A percentile compares a stretch with the other conserved stretches of the same genome.
phyloP scores from a whole-genome alignment of 345 rosid genomes.

The Bruguiera parviflora region DNA sequence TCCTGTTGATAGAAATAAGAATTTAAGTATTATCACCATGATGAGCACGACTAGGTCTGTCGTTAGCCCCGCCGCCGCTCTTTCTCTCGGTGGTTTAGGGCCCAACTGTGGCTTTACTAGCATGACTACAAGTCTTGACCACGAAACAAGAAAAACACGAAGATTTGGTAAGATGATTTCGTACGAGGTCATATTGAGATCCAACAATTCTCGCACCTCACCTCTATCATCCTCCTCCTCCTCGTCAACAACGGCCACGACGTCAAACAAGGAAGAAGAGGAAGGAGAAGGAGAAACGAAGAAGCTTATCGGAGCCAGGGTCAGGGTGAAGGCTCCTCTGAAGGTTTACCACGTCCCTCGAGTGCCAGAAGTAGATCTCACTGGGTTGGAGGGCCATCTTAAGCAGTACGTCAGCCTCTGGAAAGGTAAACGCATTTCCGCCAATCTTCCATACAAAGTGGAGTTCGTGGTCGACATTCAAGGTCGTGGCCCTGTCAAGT shows the following conservation, averaged over 20 bases:
- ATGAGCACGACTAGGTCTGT: background rate
- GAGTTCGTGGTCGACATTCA: constrained; percentile 56
- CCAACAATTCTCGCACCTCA: background rate
- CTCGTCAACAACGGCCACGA: background rate
- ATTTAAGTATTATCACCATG: background rate
- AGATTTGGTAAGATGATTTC: constrained; percentile 1
- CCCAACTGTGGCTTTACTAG: constrained; percentile 1
- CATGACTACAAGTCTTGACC: background rate
- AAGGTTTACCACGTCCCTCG: constrained; percentile 85
- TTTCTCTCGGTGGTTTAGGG: no score
- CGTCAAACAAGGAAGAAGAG: constrained; percentile 2
- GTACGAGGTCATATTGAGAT: constrained; percentile 6
- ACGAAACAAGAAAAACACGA: background rate
- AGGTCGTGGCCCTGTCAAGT: constrained; percentile 78
- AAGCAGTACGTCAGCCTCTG: constrained; percentile 67
- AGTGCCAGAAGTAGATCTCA: constrained; percentile 67
- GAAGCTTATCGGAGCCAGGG: constrained; percentile 55
- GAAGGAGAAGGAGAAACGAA: constrained; percentile 28
- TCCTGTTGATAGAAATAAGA: background rate
- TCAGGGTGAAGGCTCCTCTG: constrained; percentile 72
- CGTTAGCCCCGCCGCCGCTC: no score
- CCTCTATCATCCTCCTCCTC: background rate
- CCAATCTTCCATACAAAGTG: constrained; percentile 79
- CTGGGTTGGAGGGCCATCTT: constrained; percentile 70
- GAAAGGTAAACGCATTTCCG: constrained; percentile 80